phyloP scores from a whole-genome alignment of 2,329 filamentous ascomycete genomes.

The Teratosphaeria destructans region DNA sequence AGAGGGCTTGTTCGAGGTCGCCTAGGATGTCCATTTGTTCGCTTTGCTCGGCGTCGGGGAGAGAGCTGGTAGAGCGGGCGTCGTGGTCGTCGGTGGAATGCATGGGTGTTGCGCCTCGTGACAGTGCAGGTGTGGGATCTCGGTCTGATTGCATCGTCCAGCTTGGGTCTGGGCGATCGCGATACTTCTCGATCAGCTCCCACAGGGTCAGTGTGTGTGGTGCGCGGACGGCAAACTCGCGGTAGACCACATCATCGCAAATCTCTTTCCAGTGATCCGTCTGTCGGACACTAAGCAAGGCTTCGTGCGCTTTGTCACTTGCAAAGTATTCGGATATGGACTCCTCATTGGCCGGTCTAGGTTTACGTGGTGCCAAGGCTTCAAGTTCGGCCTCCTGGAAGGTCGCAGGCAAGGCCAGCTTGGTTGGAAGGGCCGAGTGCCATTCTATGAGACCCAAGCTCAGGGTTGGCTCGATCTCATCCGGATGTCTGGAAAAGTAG shows the following conservation, averaged over 20 bases:
- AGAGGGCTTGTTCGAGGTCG: conserved; percentile 24
- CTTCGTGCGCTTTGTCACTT: conserved; percentile 32
- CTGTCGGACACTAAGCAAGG: conserved; percentile 37
- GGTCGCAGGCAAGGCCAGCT: conserved; percentile 32
- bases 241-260: conserved; percentile 41
- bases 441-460: conserved; percentile 37
- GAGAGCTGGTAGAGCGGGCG: neutral
- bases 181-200: conserved; percentile 23
- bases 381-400: conserved; percentile 36
- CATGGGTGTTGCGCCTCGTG: neutral
- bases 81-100: neutral
- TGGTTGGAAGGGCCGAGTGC: conserved; percentile 34
- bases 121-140: neutral
- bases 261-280: conserved; percentile 41
- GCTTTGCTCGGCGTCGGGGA: neutral
- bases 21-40: conserved; percentile 10
- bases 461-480: conserved; percentile 33
- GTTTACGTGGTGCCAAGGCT: conserved; percentile 28
- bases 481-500: conserved; percentile 33
- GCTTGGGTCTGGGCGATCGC: conserved; percentile 8
- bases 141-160: neutral
- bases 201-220: conserved; percentile 32
- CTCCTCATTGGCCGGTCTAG: conserved; percentile 30
- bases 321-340: conserved; percentile 43
- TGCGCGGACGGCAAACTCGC: conserved; percentile 33